Evolutionary conservation across 441 rosid species (phyloP).

Genomic region (Aleurites moluccanus): DNA sequence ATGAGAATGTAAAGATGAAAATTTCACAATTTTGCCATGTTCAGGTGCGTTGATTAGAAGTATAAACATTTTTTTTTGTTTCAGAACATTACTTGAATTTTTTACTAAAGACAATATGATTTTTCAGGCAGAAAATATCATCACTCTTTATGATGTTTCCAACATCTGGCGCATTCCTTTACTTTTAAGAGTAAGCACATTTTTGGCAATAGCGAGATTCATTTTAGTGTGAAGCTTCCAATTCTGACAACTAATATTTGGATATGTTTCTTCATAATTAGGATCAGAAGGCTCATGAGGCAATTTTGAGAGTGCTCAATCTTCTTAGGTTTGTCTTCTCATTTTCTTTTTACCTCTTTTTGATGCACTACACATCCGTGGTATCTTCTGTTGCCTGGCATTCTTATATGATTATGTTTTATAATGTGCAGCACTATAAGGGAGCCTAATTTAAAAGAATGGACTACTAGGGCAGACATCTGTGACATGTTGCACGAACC

Average conservation of each 20-base stretch:
- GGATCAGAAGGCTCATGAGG: constrained; percentile 90
- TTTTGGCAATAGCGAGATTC: constrained; percentile 7
- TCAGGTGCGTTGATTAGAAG: constrained; percentile 37
- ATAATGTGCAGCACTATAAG: constrained; percentile 46
- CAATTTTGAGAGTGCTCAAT: constrained; percentile 63
- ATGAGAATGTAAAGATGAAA: constrained; percentile 65
- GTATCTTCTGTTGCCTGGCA: neutral
- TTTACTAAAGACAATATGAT: neutral
- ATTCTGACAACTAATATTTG: constrained; percentile 14
- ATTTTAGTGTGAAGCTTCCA: neutral
- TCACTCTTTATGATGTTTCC: constrained; percentile 90
- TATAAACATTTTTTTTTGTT: neutral
- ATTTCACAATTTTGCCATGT: constrained; percentile 91
- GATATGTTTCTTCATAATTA: constrained; percentile 29
- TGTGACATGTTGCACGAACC: constrained; percentile 69
- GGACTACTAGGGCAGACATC: constrained; percentile 73
- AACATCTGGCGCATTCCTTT: constrained; percentile 89
- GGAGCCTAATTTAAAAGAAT: constrained; percentile 56
- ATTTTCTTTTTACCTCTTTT: constrained; percentile 15
- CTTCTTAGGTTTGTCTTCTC: constrained; percentile 51
- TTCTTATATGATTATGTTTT: constrained; percentile 26
- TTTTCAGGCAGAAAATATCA: constrained; percentile 59
- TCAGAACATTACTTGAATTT: neutral
- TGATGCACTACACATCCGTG: neutral
- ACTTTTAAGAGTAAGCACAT: constrained; percentile 56